A percentile compares a stretch with the other conserved stretches of the same genome.
phyloP scores from a whole-genome alignment of 768 basidiomycete species.

The Collybia sp. region DNA sequence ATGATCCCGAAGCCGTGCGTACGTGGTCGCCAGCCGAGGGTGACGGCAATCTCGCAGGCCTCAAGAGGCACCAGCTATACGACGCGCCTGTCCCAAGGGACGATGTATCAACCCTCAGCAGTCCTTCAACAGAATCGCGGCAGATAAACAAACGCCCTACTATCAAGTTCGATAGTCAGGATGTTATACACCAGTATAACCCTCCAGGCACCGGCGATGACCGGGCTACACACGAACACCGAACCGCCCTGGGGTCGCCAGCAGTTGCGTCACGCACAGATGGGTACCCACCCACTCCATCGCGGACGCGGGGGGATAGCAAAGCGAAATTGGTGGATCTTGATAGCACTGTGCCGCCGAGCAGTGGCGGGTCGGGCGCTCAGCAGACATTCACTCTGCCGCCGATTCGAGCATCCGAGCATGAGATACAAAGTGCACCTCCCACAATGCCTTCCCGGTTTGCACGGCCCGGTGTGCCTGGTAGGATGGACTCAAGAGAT shows the following conservation, averaged over 20 bases:
- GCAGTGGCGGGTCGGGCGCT: conserved; percentile 5
- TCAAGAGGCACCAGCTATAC: conserved; percentile 82
- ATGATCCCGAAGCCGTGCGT: conserved; percentile 19
- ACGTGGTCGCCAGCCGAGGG: conserved; percentile 3
- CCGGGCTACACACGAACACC: conserved; percentile 43
- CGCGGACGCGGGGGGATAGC: conserved; percentile 1
- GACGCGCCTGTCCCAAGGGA: conserved; percentile 74
- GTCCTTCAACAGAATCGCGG: conserved; percentile 21
- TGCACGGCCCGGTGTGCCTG: conserved; percentile 12
- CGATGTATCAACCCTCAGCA: conserved; percentile 33
- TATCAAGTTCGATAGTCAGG: conserved; percentile 75
- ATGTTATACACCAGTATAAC: conserved; percentile 72
- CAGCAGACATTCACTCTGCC: conserved; percentile 28
- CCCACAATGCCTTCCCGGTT: conserved; percentile 35
- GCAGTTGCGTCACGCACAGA: conserved; percentile 14
- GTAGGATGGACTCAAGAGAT: conserved; percentile 31
- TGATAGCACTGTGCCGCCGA: conserved; percentile 15
- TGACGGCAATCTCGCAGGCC: conserved; percentile 36
- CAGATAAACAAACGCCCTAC: conserved; percentile 41
- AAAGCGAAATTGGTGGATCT: conserved; percentile 24
- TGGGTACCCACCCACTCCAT: conserved; percentile 11
- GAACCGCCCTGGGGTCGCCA: conserved; percentile 32
- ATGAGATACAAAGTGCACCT: conserved; percentile 40
- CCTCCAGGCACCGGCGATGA: conserved; percentile 46
- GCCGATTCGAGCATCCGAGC: conserved; percentile 19